Evolutionary conservation across 2,329 filamentous ascomycete genomes (phyloP).

Genomic region (Trichoderma simmonsii): DNA sequence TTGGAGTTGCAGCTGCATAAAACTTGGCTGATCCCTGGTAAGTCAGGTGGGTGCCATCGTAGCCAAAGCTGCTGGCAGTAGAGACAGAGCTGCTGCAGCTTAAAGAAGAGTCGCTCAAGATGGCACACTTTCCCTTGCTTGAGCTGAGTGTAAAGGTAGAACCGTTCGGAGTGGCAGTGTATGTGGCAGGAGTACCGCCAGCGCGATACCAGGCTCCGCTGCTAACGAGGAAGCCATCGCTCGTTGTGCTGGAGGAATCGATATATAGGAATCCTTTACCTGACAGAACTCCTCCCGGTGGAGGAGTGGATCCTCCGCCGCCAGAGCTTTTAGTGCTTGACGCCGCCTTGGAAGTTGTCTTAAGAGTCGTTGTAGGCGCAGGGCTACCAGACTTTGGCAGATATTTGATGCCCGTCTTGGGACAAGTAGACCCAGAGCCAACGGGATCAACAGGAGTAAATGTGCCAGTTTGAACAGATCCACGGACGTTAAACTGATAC

Average conservation of each 20-base stretch:
- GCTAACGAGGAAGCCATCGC: not conserved
- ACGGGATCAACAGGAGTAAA: slow-evolving; percentile 56
- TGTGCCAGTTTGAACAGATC: slow-evolving; percentile 55
- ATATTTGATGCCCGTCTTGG: slow-evolving; percentile 61
- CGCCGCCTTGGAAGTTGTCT: not conserved
- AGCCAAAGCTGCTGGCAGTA: not conserved
- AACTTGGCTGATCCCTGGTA: not conserved
- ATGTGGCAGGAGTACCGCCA: slow-evolving; percentile 2
- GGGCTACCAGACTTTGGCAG: slow-evolving; percentile 28
- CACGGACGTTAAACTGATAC: slow-evolving; percentile 61
- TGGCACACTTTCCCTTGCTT: slow-evolving; percentile 10
- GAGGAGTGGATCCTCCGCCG: not conserved
- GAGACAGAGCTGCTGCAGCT: not conserved
- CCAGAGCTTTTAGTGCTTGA: not conserved
- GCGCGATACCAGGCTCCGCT: slow-evolving; percentile 7
- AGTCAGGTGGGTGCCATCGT: not conserved
- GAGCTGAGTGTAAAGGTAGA: not conserved
- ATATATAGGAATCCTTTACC: not conserved
- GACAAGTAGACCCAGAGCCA: slow-evolving; percentile 59
- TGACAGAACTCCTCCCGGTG: not conserved
- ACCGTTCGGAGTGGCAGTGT: not conserved
- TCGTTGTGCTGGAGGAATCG: not conserved
- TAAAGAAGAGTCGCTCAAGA: slow-evolving; percentile 2
- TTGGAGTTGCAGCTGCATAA: not conserved
- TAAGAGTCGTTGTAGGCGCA: not conserved